Conservation (phyloP, 495 filamentous ascomycete genomes). For the Endocarpon pusillum region DNA sequence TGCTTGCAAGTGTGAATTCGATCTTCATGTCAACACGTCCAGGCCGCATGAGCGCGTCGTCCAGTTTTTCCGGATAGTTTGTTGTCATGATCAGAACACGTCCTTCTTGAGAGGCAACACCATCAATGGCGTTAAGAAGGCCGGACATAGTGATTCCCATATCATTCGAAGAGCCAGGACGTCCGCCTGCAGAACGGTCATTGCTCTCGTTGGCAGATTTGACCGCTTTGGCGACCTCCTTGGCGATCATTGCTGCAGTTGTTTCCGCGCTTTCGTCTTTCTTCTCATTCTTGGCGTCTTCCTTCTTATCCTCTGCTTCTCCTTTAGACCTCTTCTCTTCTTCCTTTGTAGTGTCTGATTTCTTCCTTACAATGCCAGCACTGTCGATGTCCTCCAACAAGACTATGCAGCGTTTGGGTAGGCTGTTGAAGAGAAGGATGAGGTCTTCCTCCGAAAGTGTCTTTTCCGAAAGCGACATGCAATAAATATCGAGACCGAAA, state of each 20-base stretch:
- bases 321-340: no score
- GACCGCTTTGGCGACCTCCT: neutral
- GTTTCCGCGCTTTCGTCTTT: slow-evolving; percentile 16
- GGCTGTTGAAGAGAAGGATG: slow-evolving; percentile 45
- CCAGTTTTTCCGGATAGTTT: slow-evolving; percentile 57
- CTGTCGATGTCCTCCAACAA: slow-evolving; percentile 33
- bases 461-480: slow-evolving; percentile 27
- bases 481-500: slow-evolving; percentile 27
- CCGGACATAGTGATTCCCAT: slow-evolving; percentile 50
- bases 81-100: slow-evolving; percentile 74
- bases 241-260: slow-evolving; percentile 2
- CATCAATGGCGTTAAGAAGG: slow-evolving; percentile 70
- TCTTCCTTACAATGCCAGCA: slow-evolving; percentile 38
- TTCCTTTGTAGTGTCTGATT: slow-evolving; percentile 13
- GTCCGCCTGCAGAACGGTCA: neutral
- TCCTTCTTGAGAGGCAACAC: slow-evolving; percentile 66
- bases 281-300: slow-evolving; percentile 19
- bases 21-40: slow-evolving; percentile 63
- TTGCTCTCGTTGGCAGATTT: neutral
- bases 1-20: slow-evolving; percentile 44
- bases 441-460: slow-evolving; percentile 47
- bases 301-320: slow-evolving; percentile 15
- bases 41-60: slow-evolving; percentile 57
- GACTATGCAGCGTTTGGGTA: slow-evolving; percentile 28
- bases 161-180: no score